Evolutionary conservation across 2,329 filamentous ascomycete species (phyloP).

Genomic region (Shiraia sp.): DNA sequence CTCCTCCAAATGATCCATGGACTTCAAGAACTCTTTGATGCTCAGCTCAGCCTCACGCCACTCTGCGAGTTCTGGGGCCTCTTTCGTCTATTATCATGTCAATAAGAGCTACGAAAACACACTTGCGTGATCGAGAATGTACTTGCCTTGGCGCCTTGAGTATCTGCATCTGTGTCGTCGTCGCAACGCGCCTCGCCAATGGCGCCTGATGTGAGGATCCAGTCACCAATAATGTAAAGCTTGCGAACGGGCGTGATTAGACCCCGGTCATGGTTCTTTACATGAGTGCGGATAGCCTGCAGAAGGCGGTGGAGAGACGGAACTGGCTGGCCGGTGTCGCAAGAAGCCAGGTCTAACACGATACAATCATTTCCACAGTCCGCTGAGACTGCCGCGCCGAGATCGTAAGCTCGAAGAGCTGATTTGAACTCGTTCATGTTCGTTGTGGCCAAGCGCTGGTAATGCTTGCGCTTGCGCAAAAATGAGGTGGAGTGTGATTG

Average conservation of each 20-base stretch:
- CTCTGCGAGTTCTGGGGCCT: slow-evolving; percentile 8
- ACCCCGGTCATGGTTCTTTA: slow-evolving; percentile 4
- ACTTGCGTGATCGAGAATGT: not conserved
- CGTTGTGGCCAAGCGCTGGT: not conserved
- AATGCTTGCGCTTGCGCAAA: not conserved
- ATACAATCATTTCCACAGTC: slow-evolving; percentile 18
- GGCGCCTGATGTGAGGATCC: slow-evolving; percentile 8
- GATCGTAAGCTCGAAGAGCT: slow-evolving; percentile 14
- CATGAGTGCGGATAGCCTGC: slow-evolving; percentile 7
- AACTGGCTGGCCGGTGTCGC: slow-evolving; percentile 7
- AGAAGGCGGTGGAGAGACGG: slow-evolving; percentile 15
- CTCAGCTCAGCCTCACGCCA: slow-evolving; percentile 19
- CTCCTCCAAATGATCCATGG: slow-evolving; percentile 28
- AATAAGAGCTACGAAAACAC: too few relatives aligned
- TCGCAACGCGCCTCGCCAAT: not conserved
- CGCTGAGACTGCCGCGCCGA: slow-evolving; percentile 10
- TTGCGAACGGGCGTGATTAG: slow-evolving; percentile 2
- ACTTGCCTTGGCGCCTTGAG: not conserved
- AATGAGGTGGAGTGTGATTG: too few relatives aligned
- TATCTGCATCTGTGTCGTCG: not conserved
- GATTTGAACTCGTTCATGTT: slow-evolving; percentile 18
- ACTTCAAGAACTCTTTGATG: slow-evolving; percentile 22
- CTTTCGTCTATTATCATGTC: slow-evolving; percentile 1
- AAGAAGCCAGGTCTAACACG: slow-evolving; percentile 19
- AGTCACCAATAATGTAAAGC: slow-evolving; percentile 33